Base-by-base conservation (phyloP, 108 stramenopile genomes). In the Pseudonitzschia pungens region DNA sequence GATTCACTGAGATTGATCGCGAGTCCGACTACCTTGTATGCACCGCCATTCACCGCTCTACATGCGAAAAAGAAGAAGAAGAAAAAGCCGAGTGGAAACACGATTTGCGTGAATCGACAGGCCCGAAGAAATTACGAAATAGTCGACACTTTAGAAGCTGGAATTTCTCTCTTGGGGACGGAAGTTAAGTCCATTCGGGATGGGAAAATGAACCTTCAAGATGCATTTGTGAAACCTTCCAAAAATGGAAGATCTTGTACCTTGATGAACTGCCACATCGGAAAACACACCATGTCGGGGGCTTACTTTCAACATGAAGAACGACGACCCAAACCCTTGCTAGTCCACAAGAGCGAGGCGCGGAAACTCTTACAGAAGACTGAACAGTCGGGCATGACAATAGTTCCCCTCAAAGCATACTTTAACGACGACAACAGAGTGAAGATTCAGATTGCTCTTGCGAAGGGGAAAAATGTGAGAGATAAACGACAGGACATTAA, bases 191-290 rank as follows among this genome's bases (percentile, higher is more conserved):
- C 79, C 65, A 93, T 91, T 32, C 78, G 92, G 32, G 86, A 87
- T 71, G 92, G 92, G n/a, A 93, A 91, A 70, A 87, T 93, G 89
- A 93, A 89, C 77, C 78, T 93, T 1, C 77, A 86, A 64, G 92
- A 93, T 78, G 86, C 88, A 12, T 93, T 75, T 73, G 71, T 88
- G 12, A 83, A 83, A 66, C 70, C 82, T 28, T 73, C 60, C 51
- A 87, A 85, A 76, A 76, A 86, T 69, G 88, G 88, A 36, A 74
- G 87, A 20, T 79, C 82, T 3, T 84, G 84, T 42, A 71, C 78
- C 11, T 58, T 93, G 11, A 82, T 81, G 83, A 93, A 93, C 75
- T 88, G 90, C 20, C 92, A 93, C 64, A 93, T 93, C 70, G 87
- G 84, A 11, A 90, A 89, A 75, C 89, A 90, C 65, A 66, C 80